A percentile compares a stretch with the other conserved stretches of the same genome.
Evolutionary conservation across 73 alveolate genomes (phyloP).

Genomic region (Paraurostyla sp.): DNA sequence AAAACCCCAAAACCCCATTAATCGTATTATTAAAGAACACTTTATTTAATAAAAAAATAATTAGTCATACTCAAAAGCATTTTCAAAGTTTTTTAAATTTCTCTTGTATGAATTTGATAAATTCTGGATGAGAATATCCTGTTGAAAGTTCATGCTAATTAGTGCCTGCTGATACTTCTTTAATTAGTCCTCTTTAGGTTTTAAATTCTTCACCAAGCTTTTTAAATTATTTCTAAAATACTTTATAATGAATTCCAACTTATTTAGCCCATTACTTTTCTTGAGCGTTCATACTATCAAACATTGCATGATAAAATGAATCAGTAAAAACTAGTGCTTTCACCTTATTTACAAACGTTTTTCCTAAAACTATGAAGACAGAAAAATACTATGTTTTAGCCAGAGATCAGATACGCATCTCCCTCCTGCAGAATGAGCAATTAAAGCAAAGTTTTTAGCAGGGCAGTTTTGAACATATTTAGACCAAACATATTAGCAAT

Average conservation of each 20-base stretch:
- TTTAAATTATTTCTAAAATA: background rate
- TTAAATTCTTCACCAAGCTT: background rate
- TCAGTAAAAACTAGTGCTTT: conserved; percentile 47
- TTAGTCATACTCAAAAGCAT: no score
- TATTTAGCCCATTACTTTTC: background rate
- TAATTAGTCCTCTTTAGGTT: background rate
- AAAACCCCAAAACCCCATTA: no score
- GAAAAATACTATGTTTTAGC: background rate
- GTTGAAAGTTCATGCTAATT: conserved; percentile 29
- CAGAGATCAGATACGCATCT: conserved; percentile 33
- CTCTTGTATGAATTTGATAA: background rate
- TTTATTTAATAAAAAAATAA: no score
- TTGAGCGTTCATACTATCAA: background rate
- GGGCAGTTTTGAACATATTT: background rate
- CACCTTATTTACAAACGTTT: background rate
- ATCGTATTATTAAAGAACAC: no score
- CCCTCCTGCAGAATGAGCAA: conserved; percentile 62
- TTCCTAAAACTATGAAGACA: background rate
- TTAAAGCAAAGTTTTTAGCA: background rate
- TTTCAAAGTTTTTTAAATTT: no score
- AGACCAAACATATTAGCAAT: conserved; percentile 42
- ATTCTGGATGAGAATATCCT: background rate
- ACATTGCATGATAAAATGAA: conserved; percentile 36
- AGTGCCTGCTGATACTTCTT: conserved; percentile 20
- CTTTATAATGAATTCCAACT: conserved; percentile 17